Percentiles rank a stretch among this genome's conserved stretches.
Evolutionary conservation across 2,329 filamentous ascomycete species (phyloP).

Genomic region (Ceratocystis ficicola): DNA sequence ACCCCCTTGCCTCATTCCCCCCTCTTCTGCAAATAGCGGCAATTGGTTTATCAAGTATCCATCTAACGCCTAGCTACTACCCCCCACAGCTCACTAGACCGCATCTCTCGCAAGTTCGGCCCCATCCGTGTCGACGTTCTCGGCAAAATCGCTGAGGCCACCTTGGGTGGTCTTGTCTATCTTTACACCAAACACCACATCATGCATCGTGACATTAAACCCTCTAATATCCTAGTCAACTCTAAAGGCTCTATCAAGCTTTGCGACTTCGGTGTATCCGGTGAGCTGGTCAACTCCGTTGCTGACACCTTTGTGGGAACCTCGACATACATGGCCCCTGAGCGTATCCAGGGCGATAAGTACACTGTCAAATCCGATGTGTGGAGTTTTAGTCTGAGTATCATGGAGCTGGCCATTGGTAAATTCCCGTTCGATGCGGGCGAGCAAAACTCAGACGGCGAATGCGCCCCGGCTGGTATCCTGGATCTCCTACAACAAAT

Average conservation of each 20-base stretch:
- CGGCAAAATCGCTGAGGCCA: slow-evolving; percentile 93
- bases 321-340: slow-evolving; percentile 97
- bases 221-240: slow-evolving; percentile 94
- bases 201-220: slow-evolving; percentile 98
- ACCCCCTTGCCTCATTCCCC: background rate
- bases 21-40: background rate
- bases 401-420: slow-evolving; percentile 96
- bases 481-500: slow-evolving; percentile 93
- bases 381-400: slow-evolving; percentile 88
- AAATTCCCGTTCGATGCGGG: slow-evolving; percentile 86
- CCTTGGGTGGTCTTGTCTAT: slow-evolving; percentile 84
- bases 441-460: slow-evolving; percentile 56
- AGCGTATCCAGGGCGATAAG: slow-evolving; percentile 90
- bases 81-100: slow-evolving; percentile 64
- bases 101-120: slow-evolving; percentile 87
- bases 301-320: slow-evolving; percentile 97
- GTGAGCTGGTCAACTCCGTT: slow-evolving; percentile 93
- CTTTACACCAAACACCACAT: slow-evolving; percentile 93
- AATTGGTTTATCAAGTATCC: background rate
- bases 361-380: slow-evolving; percentile 98
- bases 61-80: background rate
- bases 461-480: slow-evolving; percentile 83
- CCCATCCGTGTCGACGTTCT: slow-evolving; percentile 91
- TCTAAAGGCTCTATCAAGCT: slow-evolving; percentile 90
- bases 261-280: slow-evolving; percentile 97